Evolutionary conservation across 768 basidiomycete species (phyloP).

Genomic region (Mycena venus): DNA sequence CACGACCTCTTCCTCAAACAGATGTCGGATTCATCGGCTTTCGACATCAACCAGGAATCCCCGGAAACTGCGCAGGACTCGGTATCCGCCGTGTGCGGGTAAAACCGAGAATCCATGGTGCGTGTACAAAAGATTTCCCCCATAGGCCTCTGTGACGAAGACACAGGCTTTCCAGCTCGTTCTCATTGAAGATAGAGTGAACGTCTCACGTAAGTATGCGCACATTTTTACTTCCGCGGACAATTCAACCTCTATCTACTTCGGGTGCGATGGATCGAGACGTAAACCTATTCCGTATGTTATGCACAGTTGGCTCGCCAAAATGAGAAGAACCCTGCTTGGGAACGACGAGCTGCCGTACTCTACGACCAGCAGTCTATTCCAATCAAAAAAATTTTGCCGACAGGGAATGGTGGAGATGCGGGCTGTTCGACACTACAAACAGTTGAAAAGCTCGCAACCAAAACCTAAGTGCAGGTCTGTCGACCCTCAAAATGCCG

Average conservation of each 20-base stretch:
- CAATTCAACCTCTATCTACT: slow-evolving; percentile 14
- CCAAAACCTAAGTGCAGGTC: slow-evolving; percentile 28
- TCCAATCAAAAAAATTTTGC: slow-evolving; percentile 19
- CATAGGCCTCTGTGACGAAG: no score
- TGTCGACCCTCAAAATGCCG: slow-evolving; percentile 28
- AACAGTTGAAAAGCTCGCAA: slow-evolving; percentile 28
- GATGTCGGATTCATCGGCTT: no score
- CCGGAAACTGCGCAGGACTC: no score
- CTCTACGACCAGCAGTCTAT: neutral
- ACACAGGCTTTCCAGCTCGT: no score
- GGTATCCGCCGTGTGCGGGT: no score
- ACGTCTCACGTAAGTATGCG: slow-evolving; percentile 62
- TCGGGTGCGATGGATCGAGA: slow-evolving; percentile 26
- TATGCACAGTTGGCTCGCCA: slow-evolving; percentile 87
- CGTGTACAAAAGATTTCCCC: no score
- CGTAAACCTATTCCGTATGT: slow-evolving; percentile 49
- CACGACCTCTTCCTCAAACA: no score
- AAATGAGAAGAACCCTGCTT: slow-evolving; percentile 78
- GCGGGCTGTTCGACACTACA: slow-evolving; percentile 60
- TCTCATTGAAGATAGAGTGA: slow-evolving; percentile 69
- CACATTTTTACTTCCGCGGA: slow-evolving; percentile 14
- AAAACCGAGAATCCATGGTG: slow-evolving; percentile 36
- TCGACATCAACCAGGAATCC: no score
- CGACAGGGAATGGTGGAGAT: slow-evolving; percentile 78
- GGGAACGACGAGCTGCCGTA: slow-evolving; percentile 72